Percentiles rank a stretch among this genome's conserved stretches.
phyloP scores from a whole-genome alignment of 768 basidiomycete genomes.

The Serendipita indica region DNA sequence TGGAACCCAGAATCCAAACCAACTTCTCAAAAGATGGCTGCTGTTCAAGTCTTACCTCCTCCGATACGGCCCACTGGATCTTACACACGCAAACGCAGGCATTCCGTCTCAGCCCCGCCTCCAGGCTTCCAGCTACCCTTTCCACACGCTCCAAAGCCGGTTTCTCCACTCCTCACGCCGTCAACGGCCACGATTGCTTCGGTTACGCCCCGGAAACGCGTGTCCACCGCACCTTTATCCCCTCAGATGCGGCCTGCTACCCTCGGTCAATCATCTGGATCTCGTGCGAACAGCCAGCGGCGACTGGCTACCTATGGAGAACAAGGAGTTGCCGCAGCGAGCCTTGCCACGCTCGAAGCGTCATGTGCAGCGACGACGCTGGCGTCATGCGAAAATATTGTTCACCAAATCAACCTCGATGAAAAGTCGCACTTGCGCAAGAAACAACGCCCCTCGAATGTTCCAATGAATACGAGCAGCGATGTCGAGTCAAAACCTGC shows the following conservation, averaged over 20 bases:
- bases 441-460: not conserved
- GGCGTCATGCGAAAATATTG: not conserved
- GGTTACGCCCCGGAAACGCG: not conserved
- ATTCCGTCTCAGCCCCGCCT: constrained; percentile 5
- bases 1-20: not conserved
- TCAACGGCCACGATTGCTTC: not conserved
- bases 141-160: not conserved
- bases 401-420: not conserved
- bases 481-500: constrained; percentile 3
- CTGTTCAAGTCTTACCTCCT: constrained; percentile 1
- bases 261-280: not conserved
- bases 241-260: not conserved
- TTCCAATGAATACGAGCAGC: not conserved
- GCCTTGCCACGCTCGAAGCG: constrained; percentile 8
- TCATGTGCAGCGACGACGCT: not conserved
- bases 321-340: constrained; percentile 4
- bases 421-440: constrained; percentile 2
- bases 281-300: constrained; percentile 6
- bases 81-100: constrained; percentile 7
- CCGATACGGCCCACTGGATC: not conserved
- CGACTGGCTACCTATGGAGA: constrained; percentile 7
- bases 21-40: not conserved
- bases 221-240: constrained; percentile 2
- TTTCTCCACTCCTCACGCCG: not conserved
- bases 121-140: constrained; percentile 8